Evolutionary conservation across 1,139 yeast genomes (phyloP).

Genomic region (Candida pseudocylindracea): DNA sequence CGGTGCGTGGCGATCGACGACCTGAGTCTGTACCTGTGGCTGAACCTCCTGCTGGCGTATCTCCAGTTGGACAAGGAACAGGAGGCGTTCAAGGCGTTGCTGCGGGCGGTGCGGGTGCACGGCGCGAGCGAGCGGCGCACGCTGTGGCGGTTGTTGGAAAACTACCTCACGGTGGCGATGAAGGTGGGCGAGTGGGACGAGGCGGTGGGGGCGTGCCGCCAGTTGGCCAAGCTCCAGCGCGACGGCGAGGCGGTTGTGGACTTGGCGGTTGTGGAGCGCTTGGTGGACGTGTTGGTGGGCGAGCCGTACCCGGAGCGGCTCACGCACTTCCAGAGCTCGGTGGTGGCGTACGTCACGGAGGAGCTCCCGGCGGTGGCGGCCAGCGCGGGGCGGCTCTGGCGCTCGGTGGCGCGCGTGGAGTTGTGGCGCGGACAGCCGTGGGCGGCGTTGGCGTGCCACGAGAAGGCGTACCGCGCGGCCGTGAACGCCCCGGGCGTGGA

Average conservation of each 20-base stretch:
- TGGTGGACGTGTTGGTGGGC: conserved; percentile 40
- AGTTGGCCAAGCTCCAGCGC: conserved; percentile 27
- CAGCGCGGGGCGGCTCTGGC: conserved; percentile 59
- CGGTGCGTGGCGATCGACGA: conserved; percentile 81
- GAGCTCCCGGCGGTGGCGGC: conserved; percentile 49
- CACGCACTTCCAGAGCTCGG: conserved; percentile 39
- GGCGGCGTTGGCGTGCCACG: conserved; percentile 71
- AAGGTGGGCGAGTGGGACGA: conserved; percentile 75
- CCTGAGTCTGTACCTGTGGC: conserved; percentile 71
- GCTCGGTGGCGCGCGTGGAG: conserved; percentile 63
- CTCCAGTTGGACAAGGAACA: conserved; percentile 37
- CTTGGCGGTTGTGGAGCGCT: conserved; percentile 49
- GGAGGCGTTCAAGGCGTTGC: conserved; percentile 70
- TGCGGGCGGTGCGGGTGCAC: conserved; percentile 50
- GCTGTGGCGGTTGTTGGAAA: conserved; percentile 86
- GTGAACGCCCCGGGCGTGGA: conserved; percentile 44
- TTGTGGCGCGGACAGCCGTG: conserved; percentile 78
- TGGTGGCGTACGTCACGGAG: conserved; percentile 47
- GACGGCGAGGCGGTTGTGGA: conserved; percentile 48
- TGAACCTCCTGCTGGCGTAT: conserved; percentile 75
- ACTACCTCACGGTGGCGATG: conserved; percentile 63
- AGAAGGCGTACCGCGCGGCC: conserved; percentile 64
- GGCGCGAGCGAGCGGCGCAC: conserved; percentile 26
- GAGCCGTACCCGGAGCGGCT: conserved; percentile 21
- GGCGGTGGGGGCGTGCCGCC: conserved; percentile 49